Evolutionary conservation across 1,139 yeast species (phyloP).

Genomic region (Lizanozyma gosingica): DNA sequence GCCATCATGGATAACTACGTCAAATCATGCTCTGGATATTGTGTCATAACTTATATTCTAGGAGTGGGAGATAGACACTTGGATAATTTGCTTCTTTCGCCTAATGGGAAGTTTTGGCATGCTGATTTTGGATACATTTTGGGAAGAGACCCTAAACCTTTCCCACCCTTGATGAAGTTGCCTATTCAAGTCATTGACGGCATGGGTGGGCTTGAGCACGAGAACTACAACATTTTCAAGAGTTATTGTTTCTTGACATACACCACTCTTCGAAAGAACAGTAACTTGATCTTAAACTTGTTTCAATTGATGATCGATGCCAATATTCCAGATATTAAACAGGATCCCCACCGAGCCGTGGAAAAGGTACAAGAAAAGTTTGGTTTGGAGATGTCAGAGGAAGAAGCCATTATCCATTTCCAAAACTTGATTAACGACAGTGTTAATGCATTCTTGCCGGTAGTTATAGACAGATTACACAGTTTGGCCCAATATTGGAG

Average conservation of each 20-base stretch:
- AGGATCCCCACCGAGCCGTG: constrained; percentile 70
- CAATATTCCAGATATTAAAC: constrained; percentile 75
- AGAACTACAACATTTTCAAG: constrained; percentile 77
- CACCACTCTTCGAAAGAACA: constrained; percentile 80
- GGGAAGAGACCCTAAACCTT: constrained; percentile 96
- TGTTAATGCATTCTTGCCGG: constrained; percentile 87
- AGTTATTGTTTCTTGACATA: constrained; percentile 93
- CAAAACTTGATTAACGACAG: constrained; percentile 89
- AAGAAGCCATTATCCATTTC: constrained; percentile 90
- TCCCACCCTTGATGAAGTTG: constrained; percentile 95
- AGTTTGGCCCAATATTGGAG: constrained; percentile 97
- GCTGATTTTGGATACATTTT: constrained; percentile 96
- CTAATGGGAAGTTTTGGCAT: constrained; percentile 76
- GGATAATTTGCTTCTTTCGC: constrained; percentile 66
- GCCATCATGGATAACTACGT: constrained; percentile 90
- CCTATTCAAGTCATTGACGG: constrained; percentile 97
- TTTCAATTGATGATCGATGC: constrained; percentile 94
- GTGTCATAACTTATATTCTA: constrained; percentile 87
- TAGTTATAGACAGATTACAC: constrained; percentile 90
- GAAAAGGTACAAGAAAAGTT: constrained; percentile 92
- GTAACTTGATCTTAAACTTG: constrained; percentile 79
- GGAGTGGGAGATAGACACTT: constrained; percentile 98
- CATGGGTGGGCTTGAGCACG: constrained; percentile 88
- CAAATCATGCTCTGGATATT: constrained; percentile 94
- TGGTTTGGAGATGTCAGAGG: constrained; percentile 87